These are phyloP conservation scores for Canavalia ensiformis DNA, from an alignment of 306 rosid genomes.

Conservation along the genomic window DNA sequence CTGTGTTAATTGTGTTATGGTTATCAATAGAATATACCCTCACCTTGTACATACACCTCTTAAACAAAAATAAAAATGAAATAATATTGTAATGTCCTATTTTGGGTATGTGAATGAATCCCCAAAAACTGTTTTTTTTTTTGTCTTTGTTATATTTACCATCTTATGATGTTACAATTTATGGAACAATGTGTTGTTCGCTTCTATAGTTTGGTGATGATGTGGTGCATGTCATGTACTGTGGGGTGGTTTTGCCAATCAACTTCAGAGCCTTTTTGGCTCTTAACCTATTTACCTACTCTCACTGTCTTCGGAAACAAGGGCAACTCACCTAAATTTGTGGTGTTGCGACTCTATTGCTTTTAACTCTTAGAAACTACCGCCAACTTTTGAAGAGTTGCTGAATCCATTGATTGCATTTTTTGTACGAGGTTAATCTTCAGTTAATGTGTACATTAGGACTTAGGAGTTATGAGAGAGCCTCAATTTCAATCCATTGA, in stretches of 20 bases:
- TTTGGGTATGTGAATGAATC: slow-evolving; percentile 48
- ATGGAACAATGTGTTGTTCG: slow-evolving; percentile 50
- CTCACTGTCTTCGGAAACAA: slow-evolving; percentile 55
- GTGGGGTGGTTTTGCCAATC: slow-evolving; percentile 38
- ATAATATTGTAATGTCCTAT: background rate
- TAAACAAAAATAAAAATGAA: slow-evolving; percentile 16
- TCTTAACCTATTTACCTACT: slow-evolving; percentile 46
- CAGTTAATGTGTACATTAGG: background rate
- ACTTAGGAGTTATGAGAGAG: background rate
- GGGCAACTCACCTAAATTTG: slow-evolving; percentile 57
- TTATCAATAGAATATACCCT: background rate
- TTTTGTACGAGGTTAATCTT: background rate
- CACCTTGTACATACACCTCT: background rate
- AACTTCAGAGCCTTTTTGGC: slow-evolving; percentile 42
- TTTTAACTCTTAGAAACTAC: slow-evolving; percentile 44
- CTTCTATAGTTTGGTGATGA: slow-evolving; percentile 15
- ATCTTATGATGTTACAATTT: slow-evolving; percentile 1
- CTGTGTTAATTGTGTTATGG: slow-evolving; percentile 1
- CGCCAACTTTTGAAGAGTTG: slow-evolving; percentile 30
- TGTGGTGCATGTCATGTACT: slow-evolving; percentile 44
- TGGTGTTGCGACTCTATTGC: slow-evolving; percentile 41
- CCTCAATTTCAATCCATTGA: background rate
- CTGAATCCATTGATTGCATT: background rate
- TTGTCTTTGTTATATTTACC: slow-evolving; percentile 39
- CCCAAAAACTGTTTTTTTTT: slow-evolving; percentile 26